phyloP scores from a whole-genome alignment of 208 protist species.

The Herpetomonas tarakana region DNA sequence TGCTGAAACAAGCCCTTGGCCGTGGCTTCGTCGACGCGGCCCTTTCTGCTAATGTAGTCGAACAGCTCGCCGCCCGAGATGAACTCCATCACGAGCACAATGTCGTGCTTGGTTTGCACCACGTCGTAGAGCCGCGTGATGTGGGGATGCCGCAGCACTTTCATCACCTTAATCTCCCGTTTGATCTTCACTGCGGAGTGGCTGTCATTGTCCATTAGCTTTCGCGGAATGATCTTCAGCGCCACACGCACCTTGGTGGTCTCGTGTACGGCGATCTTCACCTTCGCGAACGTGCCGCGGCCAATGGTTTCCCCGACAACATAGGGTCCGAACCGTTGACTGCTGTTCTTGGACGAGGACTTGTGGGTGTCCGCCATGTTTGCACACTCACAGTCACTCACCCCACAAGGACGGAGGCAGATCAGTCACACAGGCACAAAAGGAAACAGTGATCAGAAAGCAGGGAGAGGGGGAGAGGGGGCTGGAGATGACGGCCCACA shows the following conservation, averaged over 20 bases:
- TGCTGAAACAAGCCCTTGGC: constrained; percentile 96
- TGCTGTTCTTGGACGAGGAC: constrained; percentile 7
- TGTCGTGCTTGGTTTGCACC: constrained; percentile 95
- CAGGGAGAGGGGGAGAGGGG: constrained; percentile 9
- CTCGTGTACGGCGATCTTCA: constrained; percentile 94
- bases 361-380: constrained; percentile 13
- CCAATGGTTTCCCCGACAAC: constrained; percentile 77
- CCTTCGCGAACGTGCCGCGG: constrained; percentile 81
- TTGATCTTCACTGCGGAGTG: constrained; percentile 88
- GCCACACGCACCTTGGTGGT: constrained; percentile 84
- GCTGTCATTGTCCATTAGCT: constrained; percentile 62
- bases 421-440: not conserved
- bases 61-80: constrained; percentile 97
- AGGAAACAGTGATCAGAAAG: not conserved
- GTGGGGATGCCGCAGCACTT: constrained; percentile 97
- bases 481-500: not conserved
- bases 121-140: constrained; percentile 97
- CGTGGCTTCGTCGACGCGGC: constrained; percentile 88
- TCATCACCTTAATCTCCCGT: constrained; percentile 97
- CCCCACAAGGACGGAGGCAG: no score
- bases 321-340: constrained; percentile 84
- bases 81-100: constrained; percentile 98
- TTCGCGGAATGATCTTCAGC: constrained; percentile 77
- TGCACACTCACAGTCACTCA: no score
- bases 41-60: constrained; percentile 96